A percentile compares a stretch with the other conserved stretches of the same genome.
These are phyloP conservation scores for Platanus orientalis DNA, from an alignment of 164 flowering plant species.

Conservation along the genomic window DNA sequence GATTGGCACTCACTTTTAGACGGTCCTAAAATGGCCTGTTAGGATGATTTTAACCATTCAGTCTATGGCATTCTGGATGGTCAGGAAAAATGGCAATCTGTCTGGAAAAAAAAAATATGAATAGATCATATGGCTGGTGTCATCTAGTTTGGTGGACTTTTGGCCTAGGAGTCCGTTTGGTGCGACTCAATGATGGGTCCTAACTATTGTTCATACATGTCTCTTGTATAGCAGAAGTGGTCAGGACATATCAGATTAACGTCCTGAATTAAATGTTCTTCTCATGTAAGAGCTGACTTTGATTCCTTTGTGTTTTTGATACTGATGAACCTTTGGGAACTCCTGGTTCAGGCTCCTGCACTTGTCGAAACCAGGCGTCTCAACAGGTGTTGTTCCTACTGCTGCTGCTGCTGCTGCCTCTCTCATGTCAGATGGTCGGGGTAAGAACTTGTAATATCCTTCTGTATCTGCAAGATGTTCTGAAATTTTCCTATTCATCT, in stretches of 20 bases:
- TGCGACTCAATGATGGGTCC: too few relatives aligned
- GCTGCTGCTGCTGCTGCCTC: constrained; percentile 98
- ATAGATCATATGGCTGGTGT: too few relatives aligned
- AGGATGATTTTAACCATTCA: background rate
- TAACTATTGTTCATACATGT: too few relatives aligned
- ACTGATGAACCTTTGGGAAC: background rate
- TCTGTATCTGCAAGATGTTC: background rate
- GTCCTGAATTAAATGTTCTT: background rate
- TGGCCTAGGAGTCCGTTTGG: too few relatives aligned
- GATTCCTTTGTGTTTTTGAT: background rate
- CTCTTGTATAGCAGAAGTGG: too few relatives aligned
- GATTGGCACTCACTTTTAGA: background rate
- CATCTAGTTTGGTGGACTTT: too few relatives aligned
- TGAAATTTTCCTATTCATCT: too few relatives aligned
- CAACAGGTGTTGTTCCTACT: constrained; percentile 87
- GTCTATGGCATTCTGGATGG: background rate
- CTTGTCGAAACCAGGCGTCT: constrained; percentile 83
- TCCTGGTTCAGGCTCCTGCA: constrained; percentile 69
- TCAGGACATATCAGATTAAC: too few relatives aligned
- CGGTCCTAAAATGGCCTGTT: background rate
- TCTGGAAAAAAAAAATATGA: background rate
- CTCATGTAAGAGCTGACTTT: background rate
- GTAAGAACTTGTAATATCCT: constrained; percentile 24
- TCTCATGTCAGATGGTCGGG: constrained; percentile 72
- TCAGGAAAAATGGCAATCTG: background rate